Conservation (phyloP, 2,329 filamentous ascomycete species). For the Colletotrichum chrysophilum region DNA sequence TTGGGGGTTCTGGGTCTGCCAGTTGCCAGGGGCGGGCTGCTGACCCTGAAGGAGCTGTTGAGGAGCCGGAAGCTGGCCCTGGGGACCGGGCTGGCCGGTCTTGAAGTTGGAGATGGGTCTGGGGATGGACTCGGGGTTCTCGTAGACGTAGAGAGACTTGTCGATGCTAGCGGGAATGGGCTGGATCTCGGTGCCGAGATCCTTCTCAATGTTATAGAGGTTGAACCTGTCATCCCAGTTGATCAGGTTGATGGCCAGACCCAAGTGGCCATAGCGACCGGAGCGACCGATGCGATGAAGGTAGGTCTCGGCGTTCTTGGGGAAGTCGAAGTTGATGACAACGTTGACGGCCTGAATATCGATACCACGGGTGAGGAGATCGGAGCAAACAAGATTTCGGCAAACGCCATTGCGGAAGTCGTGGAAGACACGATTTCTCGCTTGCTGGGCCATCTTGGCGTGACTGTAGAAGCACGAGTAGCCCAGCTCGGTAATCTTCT, state of each 20-base stretch:
- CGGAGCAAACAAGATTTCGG: slow-evolving; percentile 97
- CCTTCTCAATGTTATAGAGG: slow-evolving; percentile 97
- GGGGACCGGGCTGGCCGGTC: slow-evolving; percentile 30
- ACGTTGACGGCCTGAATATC: slow-evolving; percentile 99
- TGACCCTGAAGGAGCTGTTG: slow-evolving; percentile 27
- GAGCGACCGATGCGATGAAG: slow-evolving; percentile 98
- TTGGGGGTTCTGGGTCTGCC: slow-evolving; percentile 33
- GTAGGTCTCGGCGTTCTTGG: slow-evolving; percentile 99
- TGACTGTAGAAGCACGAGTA: slow-evolving; percentile 99
- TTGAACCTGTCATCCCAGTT: slow-evolving; percentile 99
- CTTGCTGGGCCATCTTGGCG: slow-evolving; percentile 95
- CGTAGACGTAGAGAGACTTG: slow-evolving; percentile 98
- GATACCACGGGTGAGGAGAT: slow-evolving; percentile 96
- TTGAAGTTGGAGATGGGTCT: slow-evolving; percentile 69
- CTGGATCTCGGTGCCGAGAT: slow-evolving; percentile 95
- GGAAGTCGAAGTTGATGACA: slow-evolving; percentile 99
- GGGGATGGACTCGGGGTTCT: slow-evolving; percentile 93
- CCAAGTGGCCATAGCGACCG: slow-evolving; percentile 94
- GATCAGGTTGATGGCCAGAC: slow-evolving; percentile 98
- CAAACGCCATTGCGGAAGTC: slow-evolving; percentile 98
- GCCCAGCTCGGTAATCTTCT: slow-evolving; percentile 98
- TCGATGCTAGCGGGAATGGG: slow-evolving; percentile 95
- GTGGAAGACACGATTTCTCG: slow-evolving; percentile 98
- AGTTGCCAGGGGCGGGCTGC: slow-evolving; percentile 28
- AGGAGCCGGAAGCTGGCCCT: slow-evolving; percentile 24